Percentiles rank a stretch among this genome's conserved stretches.
phyloP scores from a whole-genome alignment of 495 filamentous ascomycete genomes.

The Podospora pseudopauciseta region DNA sequence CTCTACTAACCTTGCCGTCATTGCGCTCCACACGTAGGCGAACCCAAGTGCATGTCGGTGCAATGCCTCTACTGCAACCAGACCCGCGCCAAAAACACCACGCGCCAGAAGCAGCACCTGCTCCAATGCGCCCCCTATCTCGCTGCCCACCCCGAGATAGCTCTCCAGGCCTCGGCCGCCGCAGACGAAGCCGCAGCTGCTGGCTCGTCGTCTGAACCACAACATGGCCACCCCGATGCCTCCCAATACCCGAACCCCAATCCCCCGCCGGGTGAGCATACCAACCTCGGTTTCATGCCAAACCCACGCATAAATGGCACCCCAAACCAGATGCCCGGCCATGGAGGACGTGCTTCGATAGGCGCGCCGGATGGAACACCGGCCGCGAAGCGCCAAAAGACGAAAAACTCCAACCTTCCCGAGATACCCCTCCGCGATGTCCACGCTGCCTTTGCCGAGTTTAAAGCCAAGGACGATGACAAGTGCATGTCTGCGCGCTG shows the following conservation, averaged over 20 bases:
- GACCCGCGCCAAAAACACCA: constrained; percentile 33
- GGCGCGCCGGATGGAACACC: constrained; percentile 21
- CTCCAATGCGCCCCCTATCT: constrained; percentile 27
- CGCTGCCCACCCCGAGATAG: constrained; percentile 27
- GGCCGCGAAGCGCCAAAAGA: constrained; percentile 31
- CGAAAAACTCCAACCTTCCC: constrained; percentile 16
- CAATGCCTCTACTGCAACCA: constrained; percentile 32
- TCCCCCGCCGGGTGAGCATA: constrained; percentile 13
- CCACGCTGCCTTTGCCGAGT: constrained; percentile 33
- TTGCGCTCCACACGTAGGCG: constrained; percentile 10
- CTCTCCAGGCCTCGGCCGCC: constrained; percentile 17
- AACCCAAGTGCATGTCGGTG: constrained; percentile 25
- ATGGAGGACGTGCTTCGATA: constrained; percentile 16
- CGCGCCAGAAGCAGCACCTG: constrained; percentile 33
- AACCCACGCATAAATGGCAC: constrained; percentile 33
- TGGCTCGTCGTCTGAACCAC: not conserved
- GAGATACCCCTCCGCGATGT: constrained; percentile 30
- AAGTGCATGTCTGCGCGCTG: constrained; percentile 29
- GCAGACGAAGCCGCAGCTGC: constrained; percentile 4
- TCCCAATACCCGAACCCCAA: constrained; percentile 6
- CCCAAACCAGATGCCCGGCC: constrained; percentile 5
- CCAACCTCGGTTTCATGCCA: constrained; percentile 27
- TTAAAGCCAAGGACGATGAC: constrained; percentile 29
- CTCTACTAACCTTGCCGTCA: not conserved
- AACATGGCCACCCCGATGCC: not conserved